phyloP scores from a whole-genome alignment of 441 rosid species.

The Aquilaria agallochum region DNA sequence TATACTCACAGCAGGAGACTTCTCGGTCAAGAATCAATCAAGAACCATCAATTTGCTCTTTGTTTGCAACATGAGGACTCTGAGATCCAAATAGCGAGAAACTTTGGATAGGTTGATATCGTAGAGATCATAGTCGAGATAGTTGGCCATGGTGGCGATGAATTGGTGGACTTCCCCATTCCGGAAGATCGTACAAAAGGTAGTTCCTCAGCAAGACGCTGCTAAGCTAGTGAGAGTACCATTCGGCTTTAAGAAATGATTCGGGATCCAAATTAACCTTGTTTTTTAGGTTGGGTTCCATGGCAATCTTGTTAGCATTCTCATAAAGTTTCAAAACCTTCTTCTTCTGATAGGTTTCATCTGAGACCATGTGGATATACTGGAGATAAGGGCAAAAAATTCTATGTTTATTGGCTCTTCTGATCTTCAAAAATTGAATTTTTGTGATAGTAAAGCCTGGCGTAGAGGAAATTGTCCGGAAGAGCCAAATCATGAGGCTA shows the following conservation, averaged over 20 bases:
- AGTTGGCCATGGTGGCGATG: slow-evolving; percentile 89
- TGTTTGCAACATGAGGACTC: slow-evolving; percentile 57
- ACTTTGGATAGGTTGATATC: slow-evolving; percentile 74
- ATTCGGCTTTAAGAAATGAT: slow-evolving; percentile 61
- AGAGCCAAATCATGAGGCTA: slow-evolving; percentile 41
- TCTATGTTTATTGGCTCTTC: slow-evolving; percentile 74
- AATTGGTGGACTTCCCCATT: slow-evolving; percentile 85
- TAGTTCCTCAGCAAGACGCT: slow-evolving; percentile 88
- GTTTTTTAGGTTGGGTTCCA: slow-evolving; percentile 70
- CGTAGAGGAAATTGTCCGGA: slow-evolving; percentile 67
- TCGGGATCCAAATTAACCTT: slow-evolving; percentile 74
- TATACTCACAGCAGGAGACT: slow-evolving; percentile 43
- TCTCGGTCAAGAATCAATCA: slow-evolving; percentile 40
- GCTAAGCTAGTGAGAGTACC: slow-evolving; percentile 69
- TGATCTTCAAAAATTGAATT: slow-evolving; percentile 45
- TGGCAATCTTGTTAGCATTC: slow-evolving; percentile 51
- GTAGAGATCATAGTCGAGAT: slow-evolving; percentile 67
- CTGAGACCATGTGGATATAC: slow-evolving; percentile 71
- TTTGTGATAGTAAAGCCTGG: slow-evolving; percentile 65
- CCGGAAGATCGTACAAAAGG: slow-evolving; percentile 82
- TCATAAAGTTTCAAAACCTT: slow-evolving; percentile 49
- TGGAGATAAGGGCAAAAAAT: slow-evolving; percentile 81
- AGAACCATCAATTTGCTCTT: slow-evolving; percentile 57
- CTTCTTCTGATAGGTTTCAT: slow-evolving; percentile 56
- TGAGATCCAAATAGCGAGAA: slow-evolving; percentile 62